phyloP scores from a whole-genome alignment of 139 green algal species.

The Spirogloea muscicola region DNA sequence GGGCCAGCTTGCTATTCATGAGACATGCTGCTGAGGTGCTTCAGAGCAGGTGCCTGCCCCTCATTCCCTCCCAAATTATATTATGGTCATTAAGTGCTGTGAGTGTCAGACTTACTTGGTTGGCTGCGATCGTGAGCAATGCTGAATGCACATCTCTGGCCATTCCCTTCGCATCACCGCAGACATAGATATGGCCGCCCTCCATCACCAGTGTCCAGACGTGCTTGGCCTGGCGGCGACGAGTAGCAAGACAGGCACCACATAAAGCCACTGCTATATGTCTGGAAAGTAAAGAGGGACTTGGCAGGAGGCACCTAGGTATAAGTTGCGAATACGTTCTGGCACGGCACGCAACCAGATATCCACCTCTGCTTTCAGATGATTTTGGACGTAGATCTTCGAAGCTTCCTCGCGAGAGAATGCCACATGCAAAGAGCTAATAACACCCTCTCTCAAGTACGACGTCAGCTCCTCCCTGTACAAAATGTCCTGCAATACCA shows the following conservation, averaged over 20 bases:
- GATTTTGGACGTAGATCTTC: constrained; percentile 49
- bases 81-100: neutral
- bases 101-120: constrained; percentile 13
- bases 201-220: constrained; percentile 45
- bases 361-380: constrained; percentile 18
- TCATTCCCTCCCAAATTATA: neutral
- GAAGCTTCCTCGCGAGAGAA: constrained; percentile 27
- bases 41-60: neutral
- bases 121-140: constrained; percentile 59
- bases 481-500: constrained; percentile 44
- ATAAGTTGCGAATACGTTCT: neutral
- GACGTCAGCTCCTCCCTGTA: constrained; percentile 50
- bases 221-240: constrained; percentile 15
- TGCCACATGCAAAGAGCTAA: constrained; percentile 36
- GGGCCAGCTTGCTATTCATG: neutral
- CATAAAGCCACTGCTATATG: neutral
- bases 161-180: constrained; percentile 93
- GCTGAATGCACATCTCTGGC: constrained; percentile 87
- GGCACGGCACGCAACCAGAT: neutral
- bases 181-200: constrained; percentile 80
- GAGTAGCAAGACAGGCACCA: neutral
- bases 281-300: neutral
- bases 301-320: neutral
- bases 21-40: neutral
- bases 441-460: constrained; percentile 1